Percentiles rank a stretch among this genome's conserved stretches.
Conservation (phyloP, 768 basidiomycete species). For the Omphalotus guepiniiformis region DNA sequence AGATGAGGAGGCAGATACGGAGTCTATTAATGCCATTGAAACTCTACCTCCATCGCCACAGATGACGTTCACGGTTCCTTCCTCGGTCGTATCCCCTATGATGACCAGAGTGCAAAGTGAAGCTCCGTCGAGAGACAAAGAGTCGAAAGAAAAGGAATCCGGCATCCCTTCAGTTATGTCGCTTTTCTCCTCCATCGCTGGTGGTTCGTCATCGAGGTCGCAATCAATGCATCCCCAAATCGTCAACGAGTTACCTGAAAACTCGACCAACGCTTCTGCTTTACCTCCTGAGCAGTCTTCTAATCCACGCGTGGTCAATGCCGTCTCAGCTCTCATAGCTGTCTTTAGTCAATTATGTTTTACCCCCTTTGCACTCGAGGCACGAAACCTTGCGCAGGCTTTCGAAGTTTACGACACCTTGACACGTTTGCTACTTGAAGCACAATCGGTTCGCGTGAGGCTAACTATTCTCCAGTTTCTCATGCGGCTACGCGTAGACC, state of each 20-base stretch:
- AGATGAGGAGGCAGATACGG: slow-evolving; percentile 39
- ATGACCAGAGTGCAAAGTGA: slow-evolving; percentile 60
- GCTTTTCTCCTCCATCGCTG: slow-evolving; percentile 56
- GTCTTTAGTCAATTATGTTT: slow-evolving; percentile 71
- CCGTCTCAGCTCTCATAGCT: slow-evolving; percentile 58
- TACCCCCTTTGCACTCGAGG: slow-evolving; percentile 56
- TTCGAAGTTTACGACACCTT: slow-evolving; percentile 50
- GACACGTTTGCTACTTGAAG: slow-evolving; percentile 40
- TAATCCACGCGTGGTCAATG: slow-evolving; percentile 49
- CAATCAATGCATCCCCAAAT: slow-evolving; percentile 47
- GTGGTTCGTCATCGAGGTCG: slow-evolving; percentile 50
- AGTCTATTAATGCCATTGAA: slow-evolving; percentile 35
- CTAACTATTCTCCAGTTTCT: slow-evolving; percentile 80
- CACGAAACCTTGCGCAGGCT: slow-evolving; percentile 47
- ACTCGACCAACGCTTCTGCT: slow-evolving; percentile 20
- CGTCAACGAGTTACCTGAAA: slow-evolving; percentile 31
- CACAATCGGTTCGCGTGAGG: slow-evolving; percentile 55
- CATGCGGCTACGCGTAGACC: slow-evolving; percentile 83
- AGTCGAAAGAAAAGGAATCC: slow-evolving; percentile 39
- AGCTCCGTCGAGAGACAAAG: slow-evolving; percentile 30
- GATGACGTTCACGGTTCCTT: background rate
- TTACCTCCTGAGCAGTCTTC: slow-evolving; percentile 17
- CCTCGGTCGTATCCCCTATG: slow-evolving; percentile 40
- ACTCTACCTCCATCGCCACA: slow-evolving; percentile 29
- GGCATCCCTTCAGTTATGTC: slow-evolving; percentile 59